Evolutionary conservation across 805 yeast species (phyloP), one percentile per base, ranked within the genome.

Genomic region (Clavispora fructus): DNA sequence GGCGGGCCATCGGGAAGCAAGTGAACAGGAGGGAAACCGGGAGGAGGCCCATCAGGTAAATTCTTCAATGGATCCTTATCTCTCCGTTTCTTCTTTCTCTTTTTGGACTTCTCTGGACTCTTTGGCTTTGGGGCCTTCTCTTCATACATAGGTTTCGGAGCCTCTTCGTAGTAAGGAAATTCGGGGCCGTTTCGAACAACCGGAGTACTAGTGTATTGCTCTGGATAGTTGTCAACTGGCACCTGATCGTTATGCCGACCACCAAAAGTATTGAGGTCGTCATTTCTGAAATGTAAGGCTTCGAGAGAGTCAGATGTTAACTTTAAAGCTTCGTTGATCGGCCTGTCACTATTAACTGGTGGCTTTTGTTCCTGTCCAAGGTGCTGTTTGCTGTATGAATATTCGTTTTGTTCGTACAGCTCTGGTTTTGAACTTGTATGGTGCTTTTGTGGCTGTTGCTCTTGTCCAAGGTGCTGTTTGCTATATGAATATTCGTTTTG

Each of bases 71-170:
- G 41, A 27, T 40, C 42, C 3, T 39, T 16, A 14, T 42, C 51
- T 19, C 41, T 47, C 28, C n/a, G 41, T 26, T 41, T 45, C 40
- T 45, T 43, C 47, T 55, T 55, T 46, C 47, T 51, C 35, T 54
- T 53, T 41, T 46, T 55, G 27, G 42, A 43, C 28, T 42, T 48
- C 38, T 43, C 43, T 32, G 42, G 3, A 7, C n/a, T 9, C 6
- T 7, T 31, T 7, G 17, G 16, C 10, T n/a, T 31, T 7, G 17
- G 35, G 10, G 35, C 5, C 8, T 6, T n/a, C 10, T 31, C 35
- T 14, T 7, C 17, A 6, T 12, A 4, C 10, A 7, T 2, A 29
- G 17, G 25, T 12, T 8, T 10, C 7, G 5, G 13, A 16, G 9
- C 13, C 7, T 16, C 8, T 8, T 33, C 37, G 7, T 16, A 17